These are phyloP conservation scores for Globisporangium paroecandrum DNA, from an alignment of 352 stramenopile genomes.

Conservation along the genomic window DNA sequence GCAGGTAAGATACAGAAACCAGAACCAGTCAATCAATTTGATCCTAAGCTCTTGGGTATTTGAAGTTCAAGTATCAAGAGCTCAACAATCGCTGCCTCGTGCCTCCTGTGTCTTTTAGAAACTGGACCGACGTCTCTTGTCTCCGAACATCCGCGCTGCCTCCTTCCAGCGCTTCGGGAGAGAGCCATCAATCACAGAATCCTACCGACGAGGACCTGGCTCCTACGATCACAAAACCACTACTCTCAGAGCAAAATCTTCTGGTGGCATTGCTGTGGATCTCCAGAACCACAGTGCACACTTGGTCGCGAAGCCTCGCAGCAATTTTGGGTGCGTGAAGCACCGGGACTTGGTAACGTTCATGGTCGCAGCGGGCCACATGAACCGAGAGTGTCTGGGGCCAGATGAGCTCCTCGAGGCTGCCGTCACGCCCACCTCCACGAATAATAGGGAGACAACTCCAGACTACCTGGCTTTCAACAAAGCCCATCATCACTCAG, in stretches of 20 bases:
- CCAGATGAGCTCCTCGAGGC: slow-evolving; percentile 6
- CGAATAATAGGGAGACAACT: not conserved
- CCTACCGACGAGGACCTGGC: slow-evolving; percentile 33
- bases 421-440: slow-evolving; percentile 31
- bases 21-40: not conserved
- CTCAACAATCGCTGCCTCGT: not conserved
- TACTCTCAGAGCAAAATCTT: not conserved
- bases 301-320: slow-evolving; percentile 11
- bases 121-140: slow-evolving; percentile 36
- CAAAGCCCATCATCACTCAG: slow-evolving; percentile 7
- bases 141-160: slow-evolving; percentile 22
- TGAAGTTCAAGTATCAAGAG: not conserved
- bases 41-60: not conserved
- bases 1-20: slow-evolving; percentile 21
- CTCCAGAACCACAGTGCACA: slow-evolving; percentile 11
- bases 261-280: not conserved
- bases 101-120: slow-evolving; percentile 11
- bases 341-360: slow-evolving; percentile 47
- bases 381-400: slow-evolving; percentile 29
- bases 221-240: slow-evolving; percentile 19
- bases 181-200: slow-evolving; percentile 18
- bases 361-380: slow-evolving; percentile 44
- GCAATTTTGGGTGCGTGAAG: slow-evolving; percentile 31
- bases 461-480: slow-evolving; percentile 51
- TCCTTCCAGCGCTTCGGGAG: slow-evolving; percentile 38